These are phyloP conservation scores for Ophiostoma triangulosporum DNA, from an alignment of 2,329 filamentous ascomycete species.

Conservation along the genomic window DNA sequence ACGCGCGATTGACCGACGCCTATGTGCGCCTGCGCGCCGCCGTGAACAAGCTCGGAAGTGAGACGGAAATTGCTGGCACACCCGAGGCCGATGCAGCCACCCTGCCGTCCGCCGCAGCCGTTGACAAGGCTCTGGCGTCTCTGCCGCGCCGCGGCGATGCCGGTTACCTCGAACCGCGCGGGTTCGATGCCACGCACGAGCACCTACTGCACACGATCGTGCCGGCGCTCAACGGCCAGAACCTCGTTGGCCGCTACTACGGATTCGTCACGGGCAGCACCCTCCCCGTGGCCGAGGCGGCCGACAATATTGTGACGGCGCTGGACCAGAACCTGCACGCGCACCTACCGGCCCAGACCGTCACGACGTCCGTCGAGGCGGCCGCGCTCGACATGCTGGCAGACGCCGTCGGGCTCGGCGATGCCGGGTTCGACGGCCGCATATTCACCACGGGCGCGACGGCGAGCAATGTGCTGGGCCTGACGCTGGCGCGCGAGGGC, in stretches of 20 bases:
- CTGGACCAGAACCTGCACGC: conserved; percentile 78
- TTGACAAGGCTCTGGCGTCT: conserved; percentile 26
- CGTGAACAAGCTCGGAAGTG: conserved; percentile 7
- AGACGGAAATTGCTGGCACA: neutral
- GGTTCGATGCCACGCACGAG: conserved; percentile 20
- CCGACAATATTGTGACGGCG: conserved; percentile 70
- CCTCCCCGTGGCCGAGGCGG: conserved; percentile 66
- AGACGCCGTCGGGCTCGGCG: conserved; percentile 45
- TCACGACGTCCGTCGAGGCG: conserved; percentile 65
- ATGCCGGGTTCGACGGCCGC: conserved; percentile 43
- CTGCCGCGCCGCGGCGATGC: conserved; percentile 23
- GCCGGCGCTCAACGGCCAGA: conserved; percentile 52
- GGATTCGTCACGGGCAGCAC: conserved; percentile 79
- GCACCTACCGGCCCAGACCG: conserved; percentile 62
- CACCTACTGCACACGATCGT: conserved; percentile 35
- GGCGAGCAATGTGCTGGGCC: conserved; percentile 69
- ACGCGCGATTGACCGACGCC: conserved; percentile 12
- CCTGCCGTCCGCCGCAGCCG: conserved; percentile 23
- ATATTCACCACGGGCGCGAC: conserved; percentile 52
- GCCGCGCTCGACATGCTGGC: conserved; percentile 55
- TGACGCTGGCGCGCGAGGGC: conserved; percentile 50
- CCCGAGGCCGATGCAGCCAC: conserved; percentile 26
- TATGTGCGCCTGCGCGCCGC: conserved; percentile 13
- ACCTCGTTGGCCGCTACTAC: conserved; percentile 58
- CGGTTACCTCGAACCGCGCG: conserved; percentile 22